Percentiles rank a stretch among this genome's conserved stretches.
Evolutionary conservation across 371 early-diverging fungal species (phyloP).

Genomic region (Zopfochytrium polystomum): DNA sequence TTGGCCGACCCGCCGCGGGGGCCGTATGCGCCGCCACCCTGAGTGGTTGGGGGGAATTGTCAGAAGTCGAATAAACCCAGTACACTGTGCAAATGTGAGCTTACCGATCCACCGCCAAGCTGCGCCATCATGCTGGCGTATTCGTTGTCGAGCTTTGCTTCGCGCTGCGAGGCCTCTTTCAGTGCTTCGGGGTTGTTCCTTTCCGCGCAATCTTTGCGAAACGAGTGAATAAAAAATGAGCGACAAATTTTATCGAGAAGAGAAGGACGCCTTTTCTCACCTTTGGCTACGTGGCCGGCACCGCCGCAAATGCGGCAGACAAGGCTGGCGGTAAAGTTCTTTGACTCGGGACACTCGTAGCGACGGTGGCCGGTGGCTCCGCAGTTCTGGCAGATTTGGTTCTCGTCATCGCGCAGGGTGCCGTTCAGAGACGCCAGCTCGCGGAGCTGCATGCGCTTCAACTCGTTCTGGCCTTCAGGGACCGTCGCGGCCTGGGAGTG

Average conservation of each 20-base stretch:
- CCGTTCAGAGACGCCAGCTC: constrained; percentile 95
- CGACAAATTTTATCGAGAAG: not conserved
- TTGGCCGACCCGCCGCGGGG: not conserved
- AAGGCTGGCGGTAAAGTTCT: constrained; percentile 80
- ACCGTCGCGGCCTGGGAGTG: constrained; percentile 86
- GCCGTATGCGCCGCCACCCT: not conserved
- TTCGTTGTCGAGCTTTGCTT: constrained; percentile 83
- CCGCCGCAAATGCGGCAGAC: constrained; percentile 89
- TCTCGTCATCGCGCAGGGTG: constrained; percentile 91
- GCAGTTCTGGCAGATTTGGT: constrained; percentile 90
- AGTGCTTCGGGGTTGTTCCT: constrained; percentile 74
- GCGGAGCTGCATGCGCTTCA: constrained; percentile 89
- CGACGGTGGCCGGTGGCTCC: constrained; percentile 83
- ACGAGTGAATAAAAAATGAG: not conserved
- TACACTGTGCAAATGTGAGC: not conserved
- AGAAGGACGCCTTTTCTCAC: constrained; percentile 11
- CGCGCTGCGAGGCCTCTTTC: constrained; percentile 66
- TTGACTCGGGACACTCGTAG: constrained; percentile 88
- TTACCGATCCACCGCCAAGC: constrained; percentile 25
- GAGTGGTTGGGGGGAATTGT: not conserved
- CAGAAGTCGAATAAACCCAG: not conserved
- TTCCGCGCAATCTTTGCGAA: constrained; percentile 50
- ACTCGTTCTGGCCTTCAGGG: constrained; percentile 91
- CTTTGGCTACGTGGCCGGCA: constrained; percentile 81
- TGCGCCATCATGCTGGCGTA: constrained; percentile 87